Percentiles rank a stretch among this genome's conserved stretches.
phyloP scores from a whole-genome alignment of 1,139 yeast genomes.

The Pichia terricola region DNA sequence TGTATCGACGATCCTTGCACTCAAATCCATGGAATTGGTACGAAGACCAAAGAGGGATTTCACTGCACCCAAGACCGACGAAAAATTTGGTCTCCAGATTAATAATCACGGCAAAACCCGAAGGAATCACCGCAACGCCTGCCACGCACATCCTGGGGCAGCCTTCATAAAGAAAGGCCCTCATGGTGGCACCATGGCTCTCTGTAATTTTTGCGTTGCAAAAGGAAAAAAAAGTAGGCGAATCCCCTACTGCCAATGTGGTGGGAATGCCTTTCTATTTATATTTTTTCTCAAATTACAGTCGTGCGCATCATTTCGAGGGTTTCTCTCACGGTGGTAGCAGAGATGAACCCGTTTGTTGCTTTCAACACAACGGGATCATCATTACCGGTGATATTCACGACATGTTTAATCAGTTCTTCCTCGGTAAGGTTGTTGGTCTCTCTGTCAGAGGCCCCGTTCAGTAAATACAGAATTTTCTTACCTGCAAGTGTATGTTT shows the following conservation, averaged over 20 bases:
- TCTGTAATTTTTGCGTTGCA: conserved; percentile 10
- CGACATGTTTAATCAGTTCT: no score
- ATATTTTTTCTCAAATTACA: no score
- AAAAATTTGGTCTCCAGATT: conserved; percentile 19
- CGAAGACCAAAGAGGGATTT: conserved; percentile 41
- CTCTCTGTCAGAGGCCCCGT: conserved; percentile 10
- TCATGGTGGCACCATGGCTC: conserved; percentile 8
- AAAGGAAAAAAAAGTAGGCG: conserved; percentile 1
- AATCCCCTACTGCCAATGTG: no score
- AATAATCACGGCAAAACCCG: neutral
- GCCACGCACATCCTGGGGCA: conserved; percentile 7
- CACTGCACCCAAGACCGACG: conserved; percentile 74
- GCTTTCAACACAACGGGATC: no score
- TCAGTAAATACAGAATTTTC: conserved; percentile 13
- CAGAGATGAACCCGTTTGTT: no score
- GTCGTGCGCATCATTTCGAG: no score
- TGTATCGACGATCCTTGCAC: conserved; percentile 73
- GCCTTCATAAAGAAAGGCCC: conserved; percentile 5
- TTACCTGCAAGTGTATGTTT: neutral
- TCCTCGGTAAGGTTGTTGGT: conserved; percentile 3
- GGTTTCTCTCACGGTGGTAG: no score
- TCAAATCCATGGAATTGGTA: conserved; percentile 70
- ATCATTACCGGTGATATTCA: no score
- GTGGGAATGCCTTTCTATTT: no score
- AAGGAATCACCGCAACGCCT: neutral